Base-by-base conservation (phyloP, 768 basidiomycete species). In the Pisolithus albus region DNA sequence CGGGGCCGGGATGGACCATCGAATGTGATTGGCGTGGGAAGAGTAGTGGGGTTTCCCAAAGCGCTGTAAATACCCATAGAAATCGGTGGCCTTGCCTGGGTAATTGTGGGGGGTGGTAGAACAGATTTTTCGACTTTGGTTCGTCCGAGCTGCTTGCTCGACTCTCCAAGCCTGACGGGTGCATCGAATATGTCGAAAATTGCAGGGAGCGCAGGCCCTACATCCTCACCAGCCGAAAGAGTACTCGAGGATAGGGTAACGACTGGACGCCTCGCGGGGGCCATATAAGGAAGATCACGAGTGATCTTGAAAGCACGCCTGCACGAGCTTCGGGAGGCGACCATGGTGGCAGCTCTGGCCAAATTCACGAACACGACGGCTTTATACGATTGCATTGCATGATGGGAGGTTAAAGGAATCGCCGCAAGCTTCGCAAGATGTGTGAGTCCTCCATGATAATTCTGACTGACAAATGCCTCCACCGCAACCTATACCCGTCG, bases 131-230 rank as follows among this genome's bases (percentile, higher is more conserved):
- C 30, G 34, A 54, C 28, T 7, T 55, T 37, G 7, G 59, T 52
- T 44, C 57, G 37, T 49, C 60, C 41, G 47, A 66, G 45, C 58
- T 66, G 52, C 49, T 59, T 53, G 52, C 58, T 64, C 28, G 66
- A 70, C 53, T 71, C 72, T 18, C 70, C 66, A 19, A 76, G 70
- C 28, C 63, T 64, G 32, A 64, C 62, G 1, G 77, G 75, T 21
- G 70, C 77, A 52, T 80, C 78, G 58, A 78, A 78, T 52, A 81
- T 77, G 59, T 80, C 78, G 54, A 75, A 72, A 45, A 77, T 75
- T 40, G 65, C 67, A 10, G 64, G 63, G 18, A 64, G 50, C 15
- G 56, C 59, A 21, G 64, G 49, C 38, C 36, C 37, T 15, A 39
- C 52, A 10, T 46, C 46, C 13, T 44, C 28, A 24, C 43, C 43